Evolutionary conservation across 345 rosid genomes (phyloP), one percentile per base, ranked within the genome.

Genomic region (Sisymbrium irio): DNA sequence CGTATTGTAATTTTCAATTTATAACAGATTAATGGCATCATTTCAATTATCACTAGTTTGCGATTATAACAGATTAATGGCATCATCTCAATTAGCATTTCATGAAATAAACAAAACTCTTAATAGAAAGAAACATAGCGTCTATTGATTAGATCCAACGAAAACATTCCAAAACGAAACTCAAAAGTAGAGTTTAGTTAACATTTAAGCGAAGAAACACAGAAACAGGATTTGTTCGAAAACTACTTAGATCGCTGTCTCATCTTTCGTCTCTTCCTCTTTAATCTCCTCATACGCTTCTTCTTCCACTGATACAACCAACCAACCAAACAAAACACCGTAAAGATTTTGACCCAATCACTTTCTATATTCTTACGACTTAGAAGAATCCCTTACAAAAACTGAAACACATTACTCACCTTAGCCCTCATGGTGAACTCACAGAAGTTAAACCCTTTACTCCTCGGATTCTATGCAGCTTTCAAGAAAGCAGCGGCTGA

Each of bases 251-350:
- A 93, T 85, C 98, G 87, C 84, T 93, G 98, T 62, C 97, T 90
- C 98, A 90, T 93, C 98, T 93, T 93, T 85, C 97, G 69, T 82
- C 96, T 87, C 97, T 93, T 93, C 90, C 98, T 87, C 98, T 93
- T 93, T 80, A 93, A 71, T 75, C 98, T 90, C 81, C 97, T 93
- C 98, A 93, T 93, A 58, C 98, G 97, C 97, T 90, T 93, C 96
- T 93, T 93, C 97, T 93, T 93, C 97, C 98, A 93, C 98, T 93
- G 84, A 36, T 56, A 12, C 54, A 35, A 74, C 22, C n/a, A n/a
- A n/a, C 37, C 28, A 53, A 58, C 13, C 40, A 18, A 42, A 55
- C 47, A 79, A n/a, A n/a, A n/a, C n/a, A n/a, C n/a, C n/a, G n/a
- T n/a, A n/a, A n/a, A n/a, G n/a, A n/a, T n/a, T n/a, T n/a, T n/a